Conservation (phyloP, 2,329 filamentous ascomycete genomes). For the Drechslerella coelobrocha region DNA sequence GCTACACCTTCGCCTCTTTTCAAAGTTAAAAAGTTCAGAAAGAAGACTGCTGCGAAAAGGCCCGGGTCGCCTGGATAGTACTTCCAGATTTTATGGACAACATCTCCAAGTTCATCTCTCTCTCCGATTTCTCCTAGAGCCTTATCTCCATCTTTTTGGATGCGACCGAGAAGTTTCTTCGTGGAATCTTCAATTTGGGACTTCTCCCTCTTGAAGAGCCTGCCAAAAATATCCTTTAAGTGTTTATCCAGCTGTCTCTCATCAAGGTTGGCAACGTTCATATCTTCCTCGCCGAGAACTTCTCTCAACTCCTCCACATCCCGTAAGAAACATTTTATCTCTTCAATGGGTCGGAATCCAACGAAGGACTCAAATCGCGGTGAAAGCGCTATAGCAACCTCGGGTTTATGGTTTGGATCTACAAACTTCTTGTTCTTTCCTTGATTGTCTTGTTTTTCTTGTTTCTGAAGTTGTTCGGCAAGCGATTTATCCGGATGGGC, state of each 20-base stretch:
- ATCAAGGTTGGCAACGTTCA: not conserved
- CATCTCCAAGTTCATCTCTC: slow-evolving; percentile 23
- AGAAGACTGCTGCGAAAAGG: slow-evolving; percentile 28
- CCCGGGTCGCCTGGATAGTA: slow-evolving; percentile 22
- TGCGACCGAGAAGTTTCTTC: slow-evolving; percentile 20
- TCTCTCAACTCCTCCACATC: slow-evolving; percentile 28
- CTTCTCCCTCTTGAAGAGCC: slow-evolving; percentile 27
- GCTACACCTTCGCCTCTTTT: slow-evolving; percentile 26
- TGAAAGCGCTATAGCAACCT: slow-evolving; percentile 17
- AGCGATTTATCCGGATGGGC: slow-evolving; percentile 20
- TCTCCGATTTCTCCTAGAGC: slow-evolving; percentile 30
- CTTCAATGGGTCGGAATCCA: slow-evolving; percentile 20
- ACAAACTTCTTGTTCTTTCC: slow-evolving; percentile 2
- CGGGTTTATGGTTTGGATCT: slow-evolving; percentile 13
- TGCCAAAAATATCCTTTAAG: slow-evolving; percentile 17
- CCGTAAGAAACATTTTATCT: slow-evolving; percentile 24
- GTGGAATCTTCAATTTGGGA: slow-evolving; percentile 4
- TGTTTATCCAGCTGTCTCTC: not conserved
- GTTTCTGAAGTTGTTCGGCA: slow-evolving; percentile 16
- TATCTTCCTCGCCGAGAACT: slow-evolving; percentile 7
- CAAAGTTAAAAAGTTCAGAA: slow-evolving; percentile 19
- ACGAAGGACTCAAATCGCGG: slow-evolving; percentile 28
- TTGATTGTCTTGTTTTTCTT: not conserved
- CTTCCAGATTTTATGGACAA: slow-evolving; percentile 29
- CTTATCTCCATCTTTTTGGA: slow-evolving; percentile 14